These are phyloP conservation scores for Hypoxylon fragiforme DNA, from an alignment of 495 filamentous ascomycete genomes.

Conservation along the genomic window DNA sequence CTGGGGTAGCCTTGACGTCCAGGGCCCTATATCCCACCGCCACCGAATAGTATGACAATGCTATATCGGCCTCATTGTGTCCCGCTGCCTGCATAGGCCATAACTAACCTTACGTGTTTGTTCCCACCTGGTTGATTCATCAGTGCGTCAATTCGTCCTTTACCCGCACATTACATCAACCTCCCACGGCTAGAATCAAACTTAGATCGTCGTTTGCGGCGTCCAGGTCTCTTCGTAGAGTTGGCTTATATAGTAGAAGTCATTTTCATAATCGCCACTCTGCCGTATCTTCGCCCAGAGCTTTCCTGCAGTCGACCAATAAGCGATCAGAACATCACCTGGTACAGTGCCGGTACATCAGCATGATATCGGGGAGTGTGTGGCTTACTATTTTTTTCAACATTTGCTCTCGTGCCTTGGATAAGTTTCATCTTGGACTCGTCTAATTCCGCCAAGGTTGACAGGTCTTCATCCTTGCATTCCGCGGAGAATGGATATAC, in stretches of 20 bases:
- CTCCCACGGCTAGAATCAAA: background rate
- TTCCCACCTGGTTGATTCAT: slow-evolving; percentile 3
- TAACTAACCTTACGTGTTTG: background rate
- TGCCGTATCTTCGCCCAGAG: slow-evolving; percentile 46
- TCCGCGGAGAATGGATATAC: slow-evolving; percentile 53
- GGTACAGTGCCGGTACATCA: background rate
- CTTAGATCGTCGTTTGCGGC: slow-evolving; percentile 46
- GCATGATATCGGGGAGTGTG: background rate
- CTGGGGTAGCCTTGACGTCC: background rate
- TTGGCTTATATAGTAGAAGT: slow-evolving; percentile 57
- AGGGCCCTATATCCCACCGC: background rate
- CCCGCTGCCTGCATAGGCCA: background rate
- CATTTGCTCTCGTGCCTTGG: slow-evolving; percentile 41
- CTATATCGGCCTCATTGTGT: slow-evolving; percentile 2
- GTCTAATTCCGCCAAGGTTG: slow-evolving; percentile 49
- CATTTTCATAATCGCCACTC: slow-evolving; percentile 46
- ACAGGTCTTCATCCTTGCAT: slow-evolving; percentile 53
- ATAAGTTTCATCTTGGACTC: slow-evolving; percentile 45
- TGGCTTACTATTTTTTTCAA: slow-evolving; percentile 47
- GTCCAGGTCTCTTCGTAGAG: slow-evolving; percentile 56
- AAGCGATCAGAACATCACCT: slow-evolving; percentile 14
- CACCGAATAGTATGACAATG: background rate
- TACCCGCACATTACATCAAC: background rate
- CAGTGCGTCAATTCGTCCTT: background rate
- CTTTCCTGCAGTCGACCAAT: slow-evolving; percentile 36